Conservation (phyloP, 208 protist species). For the Crithidia sp. region DNA sequence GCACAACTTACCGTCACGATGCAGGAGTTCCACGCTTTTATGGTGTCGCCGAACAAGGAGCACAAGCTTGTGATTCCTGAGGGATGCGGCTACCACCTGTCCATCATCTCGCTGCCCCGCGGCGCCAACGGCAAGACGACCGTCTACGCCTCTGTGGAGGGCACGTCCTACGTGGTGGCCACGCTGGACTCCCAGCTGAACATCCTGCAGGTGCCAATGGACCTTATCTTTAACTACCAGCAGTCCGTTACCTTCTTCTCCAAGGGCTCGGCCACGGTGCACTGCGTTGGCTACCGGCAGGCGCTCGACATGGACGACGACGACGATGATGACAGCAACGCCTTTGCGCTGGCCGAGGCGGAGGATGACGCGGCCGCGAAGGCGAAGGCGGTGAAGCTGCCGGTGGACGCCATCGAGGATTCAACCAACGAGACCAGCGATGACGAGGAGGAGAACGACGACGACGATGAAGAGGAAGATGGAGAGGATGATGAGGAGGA, state of each 20-base stretch:
- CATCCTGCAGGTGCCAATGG: conserved; percentile 67
- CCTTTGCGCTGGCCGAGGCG: conserved; percentile 26
- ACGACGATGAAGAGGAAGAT: conserved; percentile 32
- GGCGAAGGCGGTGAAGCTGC: conserved; percentile 17
- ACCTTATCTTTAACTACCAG: conserved; percentile 84
- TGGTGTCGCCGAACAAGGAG: conserved; percentile 75
- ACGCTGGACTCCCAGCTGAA: conserved; percentile 68
- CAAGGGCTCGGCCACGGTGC: conserved; percentile 72
- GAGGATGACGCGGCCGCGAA: conserved; percentile 20
- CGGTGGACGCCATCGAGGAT: conserved; percentile 34
- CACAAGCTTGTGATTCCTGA: conserved; percentile 56
- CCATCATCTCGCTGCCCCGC: conserved; percentile 68
- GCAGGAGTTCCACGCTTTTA: conserved; percentile 87
- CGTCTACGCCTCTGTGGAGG: conserved; percentile 81
- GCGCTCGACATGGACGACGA: conserved; percentile 66
- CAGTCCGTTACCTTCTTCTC: conserved; percentile 81
- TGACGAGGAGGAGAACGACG: conserved; percentile 12
- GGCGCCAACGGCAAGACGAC: conserved; percentile 70
- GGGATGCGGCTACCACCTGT: conserved; percentile 75
- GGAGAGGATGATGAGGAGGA: conserved; percentile 35
- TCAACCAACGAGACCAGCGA: background rate
- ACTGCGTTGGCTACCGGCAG: conserved; percentile 85
- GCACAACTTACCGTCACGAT: conserved; percentile 23
- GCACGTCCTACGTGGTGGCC: conserved; percentile 76
- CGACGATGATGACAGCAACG: conserved; percentile 22